These are phyloP conservation scores for Alnus rubra DNA, from an alignment of 306 rosid genomes.

Conservation along the genomic window DNA sequence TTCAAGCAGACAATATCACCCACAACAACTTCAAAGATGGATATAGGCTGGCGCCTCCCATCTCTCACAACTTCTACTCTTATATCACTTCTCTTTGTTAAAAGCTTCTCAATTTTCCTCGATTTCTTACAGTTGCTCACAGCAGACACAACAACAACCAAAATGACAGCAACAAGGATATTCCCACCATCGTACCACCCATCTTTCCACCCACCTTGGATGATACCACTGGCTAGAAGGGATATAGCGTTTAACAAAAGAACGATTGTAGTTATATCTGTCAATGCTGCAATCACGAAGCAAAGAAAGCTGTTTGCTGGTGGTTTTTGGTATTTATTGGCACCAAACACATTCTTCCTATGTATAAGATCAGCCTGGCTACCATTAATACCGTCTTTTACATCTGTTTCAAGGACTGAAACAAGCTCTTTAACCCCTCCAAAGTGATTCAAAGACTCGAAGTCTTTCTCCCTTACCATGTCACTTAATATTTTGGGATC, in stretches of 20 bases:
- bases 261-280: slow-evolving; percentile 9
- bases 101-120: slow-evolving; percentile 23
- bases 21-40: slow-evolving; percentile 25
- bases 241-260: slow-evolving; percentile 14
- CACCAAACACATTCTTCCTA: neutral
- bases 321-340: slow-evolving; percentile 15
- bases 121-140: slow-evolving; percentile 28
- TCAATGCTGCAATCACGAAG: slow-evolving; percentile 21
- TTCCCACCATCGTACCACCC: slow-evolving; percentile 37
- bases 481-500: slow-evolving; percentile 9
- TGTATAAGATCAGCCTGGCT: slow-evolving; percentile 6
- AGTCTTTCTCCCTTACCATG: slow-evolving; percentile 26
- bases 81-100: slow-evolving; percentile 14
- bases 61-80: slow-evolving; percentile 24
- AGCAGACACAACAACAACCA: slow-evolving; percentile 21
- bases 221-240: slow-evolving; percentile 19
- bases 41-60: slow-evolving; percentile 13
- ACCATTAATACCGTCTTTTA: neutral
- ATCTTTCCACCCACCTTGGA: slow-evolving; percentile 23
- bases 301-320: slow-evolving; percentile 6
- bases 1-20: slow-evolving; percentile 28
- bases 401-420: neutral
- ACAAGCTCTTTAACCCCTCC: slow-evolving; percentile 12
- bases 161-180: slow-evolving; percentile 16
- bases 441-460: slow-evolving; percentile 7